Evolutionary conservation across 2,329 filamentous ascomycete species (phyloP), one percentile per base, ranked within the genome.

Genomic region (Mariannaea elegans): DNA sequence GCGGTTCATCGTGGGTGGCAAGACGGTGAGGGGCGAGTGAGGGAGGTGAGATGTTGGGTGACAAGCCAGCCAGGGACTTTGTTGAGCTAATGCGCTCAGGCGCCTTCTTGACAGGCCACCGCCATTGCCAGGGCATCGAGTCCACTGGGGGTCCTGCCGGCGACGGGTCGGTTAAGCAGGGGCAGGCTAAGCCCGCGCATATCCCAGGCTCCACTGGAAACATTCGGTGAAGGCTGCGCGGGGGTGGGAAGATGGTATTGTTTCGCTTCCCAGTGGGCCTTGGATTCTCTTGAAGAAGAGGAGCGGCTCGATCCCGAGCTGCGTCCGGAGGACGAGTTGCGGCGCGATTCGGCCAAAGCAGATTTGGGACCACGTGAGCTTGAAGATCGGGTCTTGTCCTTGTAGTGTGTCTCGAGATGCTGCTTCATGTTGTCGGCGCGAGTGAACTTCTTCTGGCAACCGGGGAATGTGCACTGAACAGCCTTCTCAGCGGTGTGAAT

Each of bases 381-480:
- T 2, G 79, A 77, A 3, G 78, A 76, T 24, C 83, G 80, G 29
- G 78, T 78, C 77, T 85, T 85, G 64, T 87, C 84, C 75, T 88
- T 88, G 76, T 86, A 89, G 74, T 94, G 91, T 1, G 90, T 93
- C 69, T 91, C 86, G 27, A 92, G 83, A 71, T 94, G 91, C 77
- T 93, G 91, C 81, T 93, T 92, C 91, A 94, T 94, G 80, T 94
- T 94, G 81, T 94, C 91, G 68, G 90, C 88, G 64, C 91, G 89
- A 10, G 90, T 93, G 69, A 94, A 94, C 71, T 90, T 91, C 78
- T 93, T 93, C 75, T 87, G 85, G 80, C 91, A 94, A 60, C 89
- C 89, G 0, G 82, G 78, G 70, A 84, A 91, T 29, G 87, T 83
- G 77, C 87, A 89, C 34, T 82, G 85, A 19, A 92, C 89, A 13